A percentile compares a stretch with the other conserved stretches of the same genome.
Conservation (phyloP, 1,139 yeast species). For the Sporopachydermia cereana region DNA sequence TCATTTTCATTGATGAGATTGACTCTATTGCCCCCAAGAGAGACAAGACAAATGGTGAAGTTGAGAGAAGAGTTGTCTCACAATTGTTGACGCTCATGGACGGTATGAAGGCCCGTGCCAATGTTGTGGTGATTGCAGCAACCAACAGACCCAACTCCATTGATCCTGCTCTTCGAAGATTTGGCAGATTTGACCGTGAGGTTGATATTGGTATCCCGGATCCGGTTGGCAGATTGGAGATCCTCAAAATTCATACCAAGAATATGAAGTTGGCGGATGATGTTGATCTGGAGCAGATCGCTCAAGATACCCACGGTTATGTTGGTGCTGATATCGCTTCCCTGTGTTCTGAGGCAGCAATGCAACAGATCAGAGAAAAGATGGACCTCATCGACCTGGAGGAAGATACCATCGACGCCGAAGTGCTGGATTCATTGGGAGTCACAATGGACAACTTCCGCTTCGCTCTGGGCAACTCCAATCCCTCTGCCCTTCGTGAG, state of each 20-base stretch:
- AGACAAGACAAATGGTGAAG: constrained; percentile 99
- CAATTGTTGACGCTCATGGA: constrained; percentile 96
- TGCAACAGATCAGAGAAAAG: constrained; percentile 97
- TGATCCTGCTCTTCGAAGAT: constrained; percentile 96
- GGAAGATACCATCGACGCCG: constrained; percentile 97
- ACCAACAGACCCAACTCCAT: constrained; percentile 97
- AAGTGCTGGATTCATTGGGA: constrained; percentile 89
- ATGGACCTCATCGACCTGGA: constrained; percentile 97
- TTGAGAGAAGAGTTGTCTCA: constrained; percentile 94
- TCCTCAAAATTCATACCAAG: constrained; percentile 81
- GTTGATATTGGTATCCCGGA: constrained; percentile 37
- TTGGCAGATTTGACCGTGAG: constrained; percentile 93
- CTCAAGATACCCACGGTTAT: constrained; percentile 45
- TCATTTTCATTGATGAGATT: constrained; percentile 95
- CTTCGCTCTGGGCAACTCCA: constrained; percentile 94
- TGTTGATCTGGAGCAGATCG: constrained; percentile 89
- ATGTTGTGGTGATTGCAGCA: constrained; percentile 89
- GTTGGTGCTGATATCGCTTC: constrained; percentile 80
- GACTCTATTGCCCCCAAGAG: constrained; percentile 99
- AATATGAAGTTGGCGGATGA: constrained; percentile 95
- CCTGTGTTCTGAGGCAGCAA: constrained; percentile 96
- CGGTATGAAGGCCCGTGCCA: constrained; percentile 98
- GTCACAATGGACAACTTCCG: constrained; percentile 98
- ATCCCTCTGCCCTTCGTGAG: constrained; percentile 98
- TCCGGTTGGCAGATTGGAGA: constrained; percentile 37